A percentile compares a stretch with the other conserved stretches of the same genome.
These are phyloP conservation scores for Barbatosphaeria neglecta DNA, from an alignment of 495 filamentous ascomycete genomes.

Conservation along the genomic window DNA sequence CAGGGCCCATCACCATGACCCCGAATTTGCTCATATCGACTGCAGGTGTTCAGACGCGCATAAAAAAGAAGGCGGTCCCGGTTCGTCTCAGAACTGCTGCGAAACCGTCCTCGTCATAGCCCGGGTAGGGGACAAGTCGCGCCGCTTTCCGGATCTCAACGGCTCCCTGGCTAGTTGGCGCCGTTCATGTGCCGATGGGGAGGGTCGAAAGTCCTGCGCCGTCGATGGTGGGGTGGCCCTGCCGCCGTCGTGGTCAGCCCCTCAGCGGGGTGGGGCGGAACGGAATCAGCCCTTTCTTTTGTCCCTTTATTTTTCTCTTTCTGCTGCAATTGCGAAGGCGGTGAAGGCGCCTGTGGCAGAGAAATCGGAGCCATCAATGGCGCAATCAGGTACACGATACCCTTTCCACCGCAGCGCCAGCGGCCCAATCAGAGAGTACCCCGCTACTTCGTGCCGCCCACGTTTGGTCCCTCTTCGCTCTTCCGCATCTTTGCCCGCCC, in stretches of 20 bases:
- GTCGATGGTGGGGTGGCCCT: neutral
- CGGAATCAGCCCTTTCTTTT: neutral
- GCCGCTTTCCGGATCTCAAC: neutral
- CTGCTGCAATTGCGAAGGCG: neutral
- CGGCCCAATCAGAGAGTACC: neutral
- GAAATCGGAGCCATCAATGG: neutral
- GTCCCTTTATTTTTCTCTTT: neutral
- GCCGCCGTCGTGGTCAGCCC: neutral
- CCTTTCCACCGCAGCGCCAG: neutral
- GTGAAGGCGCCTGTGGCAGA: neutral
- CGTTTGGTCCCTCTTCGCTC: neutral
- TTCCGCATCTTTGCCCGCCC: neutral
- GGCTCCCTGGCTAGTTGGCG: neutral
- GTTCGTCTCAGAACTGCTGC: too few relatives aligned
- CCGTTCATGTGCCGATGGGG: neutral
- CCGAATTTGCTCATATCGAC: conserved; percentile 89
- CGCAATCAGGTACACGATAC: neutral
- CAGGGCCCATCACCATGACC: conserved; percentile 87
- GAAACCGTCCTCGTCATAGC: too few relatives aligned
- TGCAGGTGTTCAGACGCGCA: too few relatives aligned
- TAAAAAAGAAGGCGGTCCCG: too few relatives aligned
- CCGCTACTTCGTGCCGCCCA: neutral
- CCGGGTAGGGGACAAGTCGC: neutral
- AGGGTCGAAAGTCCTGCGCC: neutral
- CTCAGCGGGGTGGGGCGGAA: neutral